Conservation (phyloP, 2,329 filamentous ascomycete genomes). For the Penicillium digitatum region DNA sequence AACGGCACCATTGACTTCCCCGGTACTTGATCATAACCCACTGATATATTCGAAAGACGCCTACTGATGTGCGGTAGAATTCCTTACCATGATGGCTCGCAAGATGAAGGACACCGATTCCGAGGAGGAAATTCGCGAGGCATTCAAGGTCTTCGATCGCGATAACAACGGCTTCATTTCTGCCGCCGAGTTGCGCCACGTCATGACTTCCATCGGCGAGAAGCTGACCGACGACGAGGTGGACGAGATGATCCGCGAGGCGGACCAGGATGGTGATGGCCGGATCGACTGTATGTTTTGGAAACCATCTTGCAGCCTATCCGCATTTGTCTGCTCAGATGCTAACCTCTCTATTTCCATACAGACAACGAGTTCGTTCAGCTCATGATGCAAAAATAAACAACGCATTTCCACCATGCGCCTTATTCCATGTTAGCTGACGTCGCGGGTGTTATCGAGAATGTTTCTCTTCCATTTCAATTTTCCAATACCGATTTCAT, state of each 20-base stretch:
- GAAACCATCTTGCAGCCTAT: background rate
- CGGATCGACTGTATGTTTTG: constrained; percentile 73
- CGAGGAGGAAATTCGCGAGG: constrained; percentile 84
- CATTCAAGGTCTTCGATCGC: constrained; percentile 86
- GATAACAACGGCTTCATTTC: constrained; percentile 93
- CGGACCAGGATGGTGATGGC: constrained; percentile 83
- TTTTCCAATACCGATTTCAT: constrained; percentile 22
- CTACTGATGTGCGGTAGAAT: constrained; percentile 54
- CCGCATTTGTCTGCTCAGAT: background rate
- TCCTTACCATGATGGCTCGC: constrained; percentile 88
- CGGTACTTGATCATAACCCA: constrained; percentile 52
- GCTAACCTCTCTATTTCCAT: constrained; percentile 24
- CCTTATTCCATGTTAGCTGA: constrained; percentile 30
- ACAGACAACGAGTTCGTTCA: constrained; percentile 89
- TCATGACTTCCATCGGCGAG: constrained; percentile 90
- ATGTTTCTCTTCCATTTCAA: constrained; percentile 22
- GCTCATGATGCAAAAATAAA: constrained; percentile 93
- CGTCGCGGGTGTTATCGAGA: constrained; percentile 24
- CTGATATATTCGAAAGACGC: background rate
- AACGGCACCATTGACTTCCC: constrained; percentile 90
- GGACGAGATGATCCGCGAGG: constrained; percentile 89
- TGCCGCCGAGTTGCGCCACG: constrained; percentile 78
- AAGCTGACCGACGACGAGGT: constrained; percentile 88
- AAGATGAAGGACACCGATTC: constrained; percentile 95
- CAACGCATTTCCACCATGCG: constrained; percentile 21